Evolutionary conservation across 208 protist species (phyloP).

Genomic region (Strigomonas culicis): DNA sequence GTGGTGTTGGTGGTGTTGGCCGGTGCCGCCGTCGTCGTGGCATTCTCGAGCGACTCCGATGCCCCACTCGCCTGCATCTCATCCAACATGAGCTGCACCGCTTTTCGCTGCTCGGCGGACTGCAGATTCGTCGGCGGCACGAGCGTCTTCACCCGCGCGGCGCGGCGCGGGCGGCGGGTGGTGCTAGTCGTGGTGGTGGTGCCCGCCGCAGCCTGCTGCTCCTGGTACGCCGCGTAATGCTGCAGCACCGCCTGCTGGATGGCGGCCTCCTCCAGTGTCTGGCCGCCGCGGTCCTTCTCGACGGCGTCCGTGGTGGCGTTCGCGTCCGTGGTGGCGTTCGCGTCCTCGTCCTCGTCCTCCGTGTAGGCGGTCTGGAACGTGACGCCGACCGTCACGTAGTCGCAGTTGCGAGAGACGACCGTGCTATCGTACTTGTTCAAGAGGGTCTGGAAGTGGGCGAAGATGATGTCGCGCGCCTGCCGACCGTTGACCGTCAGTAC

Average conservation of each 20-base stretch:
- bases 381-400: slow-evolving; percentile 31
- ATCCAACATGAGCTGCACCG: neutral
- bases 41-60: neutral
- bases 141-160: too few species aligned
- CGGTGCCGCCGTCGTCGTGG: neutral
- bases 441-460: slow-evolving; percentile 39
- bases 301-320: too few species aligned
- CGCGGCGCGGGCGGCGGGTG: too few species aligned
- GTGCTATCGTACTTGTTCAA: slow-evolving; percentile 34
- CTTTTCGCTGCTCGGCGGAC: too few species aligned
- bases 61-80: neutral
- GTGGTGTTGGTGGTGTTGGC: slow-evolving; percentile 6
- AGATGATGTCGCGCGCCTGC: slow-evolving; percentile 26
- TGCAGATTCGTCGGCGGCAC: too few species aligned
- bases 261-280: too few species aligned
- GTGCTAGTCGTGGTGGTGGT: too few species aligned
- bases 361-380: slow-evolving; percentile 23
- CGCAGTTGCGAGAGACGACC: slow-evolving; percentile 40
- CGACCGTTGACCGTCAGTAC: neutral
- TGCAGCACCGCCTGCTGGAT: too few species aligned
- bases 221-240: too few species aligned
- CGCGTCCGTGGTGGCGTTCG: too few species aligned
- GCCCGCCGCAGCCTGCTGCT: too few species aligned
- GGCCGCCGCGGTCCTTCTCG: too few species aligned
- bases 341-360: slow-evolving; percentile 6